Conservation (phyloP, 257 asterid genomes). For the Solanum infundibuliforme region DNA sequence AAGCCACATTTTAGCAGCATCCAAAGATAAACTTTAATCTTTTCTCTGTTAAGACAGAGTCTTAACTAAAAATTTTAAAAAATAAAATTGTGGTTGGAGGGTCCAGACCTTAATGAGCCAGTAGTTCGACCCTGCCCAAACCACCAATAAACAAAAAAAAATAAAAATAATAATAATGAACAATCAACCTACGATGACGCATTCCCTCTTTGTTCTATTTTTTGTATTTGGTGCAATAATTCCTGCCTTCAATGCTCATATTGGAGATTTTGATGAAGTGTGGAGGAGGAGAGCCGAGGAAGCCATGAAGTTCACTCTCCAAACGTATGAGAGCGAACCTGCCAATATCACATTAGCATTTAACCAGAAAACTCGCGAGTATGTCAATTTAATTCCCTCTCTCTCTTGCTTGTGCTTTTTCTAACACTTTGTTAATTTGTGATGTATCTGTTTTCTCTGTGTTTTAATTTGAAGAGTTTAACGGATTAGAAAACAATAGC, state of each 20-base stretch:
- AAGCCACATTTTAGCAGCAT: not conserved
- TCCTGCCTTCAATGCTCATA: conserved; percentile 14
- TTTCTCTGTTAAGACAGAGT: not conserved
- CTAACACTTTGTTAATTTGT: not conserved
- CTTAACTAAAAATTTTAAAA: not conserved
- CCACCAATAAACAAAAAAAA: not conserved
- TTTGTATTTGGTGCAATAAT: conserved; percentile 16
- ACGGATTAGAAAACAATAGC: not conserved
- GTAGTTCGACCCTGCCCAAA: conserved; percentile 19
- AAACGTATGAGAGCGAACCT: conserved; percentile 32
- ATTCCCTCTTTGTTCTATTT: conserved; percentile 6
- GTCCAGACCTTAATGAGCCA: conserved; percentile 6
- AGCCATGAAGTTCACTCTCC: conserved; percentile 34
- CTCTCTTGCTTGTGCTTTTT: too few species aligned
- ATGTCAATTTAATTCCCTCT: not conserved
- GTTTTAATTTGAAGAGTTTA: not conserved
- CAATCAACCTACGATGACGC: not conserved
- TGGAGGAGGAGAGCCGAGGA: conserved; percentile 27
- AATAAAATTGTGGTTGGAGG: not conserved
- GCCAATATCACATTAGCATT: conserved; percentile 24
- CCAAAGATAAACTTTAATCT: too few species aligned
- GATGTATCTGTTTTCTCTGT: not conserved
- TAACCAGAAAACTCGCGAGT: conserved; percentile 23
- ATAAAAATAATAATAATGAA: not conserved
- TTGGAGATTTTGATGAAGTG: conserved; percentile 15